Conservation (phyloP, 164 flowering plant species). For the Stephania japonica region DNA sequence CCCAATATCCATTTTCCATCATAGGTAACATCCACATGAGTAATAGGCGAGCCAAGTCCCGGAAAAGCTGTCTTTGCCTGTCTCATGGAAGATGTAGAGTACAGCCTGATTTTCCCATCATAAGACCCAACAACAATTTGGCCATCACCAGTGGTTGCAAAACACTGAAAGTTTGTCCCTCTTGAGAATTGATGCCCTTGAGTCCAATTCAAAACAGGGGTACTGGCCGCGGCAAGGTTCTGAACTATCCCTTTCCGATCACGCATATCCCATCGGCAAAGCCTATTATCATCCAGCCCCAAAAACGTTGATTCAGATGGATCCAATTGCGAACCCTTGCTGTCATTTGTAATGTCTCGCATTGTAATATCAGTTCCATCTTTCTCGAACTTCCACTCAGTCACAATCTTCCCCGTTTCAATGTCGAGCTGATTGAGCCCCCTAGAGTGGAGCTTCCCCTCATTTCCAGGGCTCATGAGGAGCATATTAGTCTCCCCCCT, state of each 20-base stretch:
- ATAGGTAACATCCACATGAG: constrained; percentile 94
- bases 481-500: constrained; percentile 90
- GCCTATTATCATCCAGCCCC: constrained; percentile 86
- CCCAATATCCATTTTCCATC: constrained; percentile 99
- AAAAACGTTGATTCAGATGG: constrained; percentile 88
- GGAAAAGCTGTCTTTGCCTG: constrained; percentile 98
- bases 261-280: constrained; percentile 98
- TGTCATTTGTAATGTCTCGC: constrained; percentile 83
- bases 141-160: constrained; percentile 96
- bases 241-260: constrained; percentile 88
- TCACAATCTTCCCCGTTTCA: constrained; percentile 84
- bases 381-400: constrained; percentile 83
- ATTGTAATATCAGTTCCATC: constrained; percentile 77
- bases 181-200: constrained; percentile 96
- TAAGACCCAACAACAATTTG: constrained; percentile 93
- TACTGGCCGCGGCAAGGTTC: constrained; percentile 35
- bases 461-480: constrained; percentile 67
- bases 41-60: constrained; percentile 92
- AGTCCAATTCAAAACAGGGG: constrained; percentile 85
- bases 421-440: constrained; percentile 89
- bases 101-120: constrained; percentile 95
- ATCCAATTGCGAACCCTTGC: constrained; percentile 84
- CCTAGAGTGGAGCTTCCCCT: constrained; percentile 48
- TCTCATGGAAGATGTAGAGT: constrained; percentile 84
- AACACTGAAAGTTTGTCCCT: constrained; percentile 84